These are phyloP conservation scores for Bruguiera parviflora DNA, from an alignment of 345 rosid species.

Conservation along the genomic window DNA sequence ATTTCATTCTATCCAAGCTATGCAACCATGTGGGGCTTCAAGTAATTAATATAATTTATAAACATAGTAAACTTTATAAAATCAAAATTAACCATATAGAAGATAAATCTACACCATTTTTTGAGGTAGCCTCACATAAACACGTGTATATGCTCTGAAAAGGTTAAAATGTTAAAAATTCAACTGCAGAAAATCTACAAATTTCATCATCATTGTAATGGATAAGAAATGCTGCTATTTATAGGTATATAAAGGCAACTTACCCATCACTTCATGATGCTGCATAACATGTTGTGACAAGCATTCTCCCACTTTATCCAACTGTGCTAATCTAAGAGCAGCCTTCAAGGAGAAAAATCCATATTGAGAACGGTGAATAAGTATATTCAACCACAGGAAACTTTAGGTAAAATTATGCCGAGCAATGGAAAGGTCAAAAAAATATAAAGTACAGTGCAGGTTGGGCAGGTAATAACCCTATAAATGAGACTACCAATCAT, in stretches of 20 bases:
- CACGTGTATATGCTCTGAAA: neutral
- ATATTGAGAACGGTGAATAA: conserved; percentile 6
- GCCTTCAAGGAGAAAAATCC: conserved; percentile 51
- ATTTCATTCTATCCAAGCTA: neutral
- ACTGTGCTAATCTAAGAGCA: conserved; percentile 74
- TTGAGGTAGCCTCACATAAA: neutral
- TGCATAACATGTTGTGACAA: conserved; percentile 86
- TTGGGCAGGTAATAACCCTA: neutral
- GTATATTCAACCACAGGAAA: conserved; percentile 3
- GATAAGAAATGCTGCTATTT: neutral
- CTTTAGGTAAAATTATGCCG: conserved; percentile 1
- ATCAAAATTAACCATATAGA: neutral
- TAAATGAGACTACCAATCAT: neutral
- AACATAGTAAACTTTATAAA: neutral
- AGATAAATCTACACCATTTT: neutral
- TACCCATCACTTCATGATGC: conserved; percentile 99
- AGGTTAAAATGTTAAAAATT: neutral
- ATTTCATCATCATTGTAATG: neutral
- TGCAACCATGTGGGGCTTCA: neutral
- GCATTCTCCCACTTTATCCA: conserved; percentile 78
- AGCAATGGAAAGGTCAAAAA: neutral
- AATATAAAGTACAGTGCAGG: neutral
- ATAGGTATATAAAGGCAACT: conserved; percentile 18
- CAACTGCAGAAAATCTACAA: neutral
- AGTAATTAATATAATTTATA: neutral